These are phyloP conservation scores for Stropharia rugosoannulata DNA, from an alignment of 768 basidiomycete species.

Conservation along the genomic window DNA sequence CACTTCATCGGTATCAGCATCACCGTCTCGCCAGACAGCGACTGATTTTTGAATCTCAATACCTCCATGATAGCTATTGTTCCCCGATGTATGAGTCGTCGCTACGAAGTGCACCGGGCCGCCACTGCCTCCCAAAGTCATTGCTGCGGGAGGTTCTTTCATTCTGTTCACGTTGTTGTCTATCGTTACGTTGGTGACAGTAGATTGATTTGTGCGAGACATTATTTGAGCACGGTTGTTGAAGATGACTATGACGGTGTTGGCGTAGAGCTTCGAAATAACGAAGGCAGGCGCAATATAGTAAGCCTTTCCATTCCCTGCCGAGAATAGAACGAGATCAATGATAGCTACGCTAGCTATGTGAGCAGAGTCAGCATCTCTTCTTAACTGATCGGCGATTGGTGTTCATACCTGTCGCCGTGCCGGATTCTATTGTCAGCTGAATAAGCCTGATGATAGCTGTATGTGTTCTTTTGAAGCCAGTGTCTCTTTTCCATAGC, in stretches of 20 bases:
- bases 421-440: conserved; percentile 6
- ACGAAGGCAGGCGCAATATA: conserved; percentile 18
- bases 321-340: conserved; percentile 10
- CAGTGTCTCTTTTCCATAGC: conserved; percentile 8
- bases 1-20: not conserved
- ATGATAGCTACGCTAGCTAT: conserved; percentile 7
- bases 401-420: conserved; percentile 3
- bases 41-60: conserved; percentile 8
- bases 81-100: not conserved
- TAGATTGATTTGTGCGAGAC: conserved; percentile 2
- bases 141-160: not conserved
- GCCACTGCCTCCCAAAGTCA: not conserved
- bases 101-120: conserved; percentile 5
- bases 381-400: not conserved
- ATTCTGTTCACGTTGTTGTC: conserved; percentile 2
- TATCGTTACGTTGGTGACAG: not conserved
- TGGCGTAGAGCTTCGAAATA: conserved; percentile 24
- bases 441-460: conserved; percentile 2
- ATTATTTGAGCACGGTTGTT: conserved; percentile 7
- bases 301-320: conserved; percentile 14
- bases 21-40: conserved; percentile 5
- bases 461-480: conserved; percentile 4
- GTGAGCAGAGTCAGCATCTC: not conserved
- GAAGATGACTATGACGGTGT: conserved; percentile 10
- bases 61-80: conserved; percentile 6